A percentile compares a stretch with the other conserved stretches of the same genome.
These are phyloP conservation scores for Blepharisma japonicum DNA, from an alignment of 73 alveolate genomes.

Conservation along the genomic window DNA sequence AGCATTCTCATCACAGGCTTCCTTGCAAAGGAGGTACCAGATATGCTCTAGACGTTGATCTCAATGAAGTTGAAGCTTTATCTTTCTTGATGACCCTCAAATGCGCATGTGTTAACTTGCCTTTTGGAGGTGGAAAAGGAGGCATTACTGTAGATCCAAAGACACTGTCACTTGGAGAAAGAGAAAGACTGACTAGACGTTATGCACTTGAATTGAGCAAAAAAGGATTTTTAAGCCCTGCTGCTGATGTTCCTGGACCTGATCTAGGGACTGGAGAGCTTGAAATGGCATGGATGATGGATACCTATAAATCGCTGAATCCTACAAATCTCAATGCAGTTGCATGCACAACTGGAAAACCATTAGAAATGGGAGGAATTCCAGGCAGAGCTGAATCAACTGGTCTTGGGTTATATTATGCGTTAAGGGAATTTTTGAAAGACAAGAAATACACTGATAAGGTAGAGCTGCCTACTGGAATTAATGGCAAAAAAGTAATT, in stretches of 20 bases:
- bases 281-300: conserved; percentile 86
- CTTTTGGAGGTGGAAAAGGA: conserved; percentile 92
- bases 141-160: conserved; percentile 72
- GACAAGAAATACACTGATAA: conserved; percentile 41
- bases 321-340: conserved; percentile 74
- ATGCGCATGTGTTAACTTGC: conserved; percentile 64
- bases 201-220: conserved; percentile 78
- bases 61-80: conserved; percentile 71
- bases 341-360: conserved; percentile 85
- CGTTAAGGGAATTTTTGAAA: conserved; percentile 44
- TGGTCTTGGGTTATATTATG: conserved; percentile 69
- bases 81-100: conserved; percentile 74
- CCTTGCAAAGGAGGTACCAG: conserved; percentile 79
- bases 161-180: conserved; percentile 62
- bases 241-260: conserved; percentile 84
- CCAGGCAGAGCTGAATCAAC: conserved; percentile 88
- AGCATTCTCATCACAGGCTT: conserved; percentile 63
- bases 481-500: conserved; percentile 59
- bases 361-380: conserved; percentile 75
- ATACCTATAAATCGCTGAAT: conserved; percentile 51
- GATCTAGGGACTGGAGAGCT: conserved; percentile 85
- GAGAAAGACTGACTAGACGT: conserved; percentile 80
- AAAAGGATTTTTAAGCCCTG: conserved; percentile 82
- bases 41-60: conserved; percentile 46
- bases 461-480: conserved; percentile 47